phyloP scores from a whole-genome alignment of 192 early-diverging fungal species.

The Geranomyces michiganensis region DNA sequence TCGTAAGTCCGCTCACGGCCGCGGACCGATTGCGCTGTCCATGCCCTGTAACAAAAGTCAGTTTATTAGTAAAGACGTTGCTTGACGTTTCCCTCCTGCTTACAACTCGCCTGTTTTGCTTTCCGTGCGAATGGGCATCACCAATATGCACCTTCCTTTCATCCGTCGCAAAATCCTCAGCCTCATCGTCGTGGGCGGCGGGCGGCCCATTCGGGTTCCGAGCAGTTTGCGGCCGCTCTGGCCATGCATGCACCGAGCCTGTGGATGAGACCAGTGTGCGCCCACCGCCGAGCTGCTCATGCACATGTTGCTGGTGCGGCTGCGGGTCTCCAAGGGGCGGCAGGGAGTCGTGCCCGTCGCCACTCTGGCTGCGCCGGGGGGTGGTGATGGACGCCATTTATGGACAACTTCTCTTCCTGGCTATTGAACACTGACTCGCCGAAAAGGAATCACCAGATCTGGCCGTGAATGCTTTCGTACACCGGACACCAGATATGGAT shows the following conservation, averaged over 20 bases:
- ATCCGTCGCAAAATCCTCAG: too few relatives aligned
- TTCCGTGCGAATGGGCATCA: too few relatives aligned
- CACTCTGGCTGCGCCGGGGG: not conserved
- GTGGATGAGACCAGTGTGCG: not conserved
- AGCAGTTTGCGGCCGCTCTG: not conserved
- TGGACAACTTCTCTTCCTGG: not conserved
- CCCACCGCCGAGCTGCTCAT: not conserved
- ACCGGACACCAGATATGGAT: too few relatives aligned
- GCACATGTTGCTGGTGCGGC: not conserved
- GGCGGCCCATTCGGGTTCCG: not conserved
- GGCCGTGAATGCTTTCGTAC: too few relatives aligned
- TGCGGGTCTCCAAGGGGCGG: not conserved
- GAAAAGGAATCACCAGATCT: too few relatives aligned
- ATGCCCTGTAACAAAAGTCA: not conserved
- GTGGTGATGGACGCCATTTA: constrained; percentile 6
- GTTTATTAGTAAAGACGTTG: too few relatives aligned
- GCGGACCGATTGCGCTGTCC: constrained; percentile 15
- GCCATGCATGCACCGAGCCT: not conserved
- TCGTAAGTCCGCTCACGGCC: constrained; percentile 56
- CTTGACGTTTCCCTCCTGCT: too few relatives aligned
- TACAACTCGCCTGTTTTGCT: too few relatives aligned
- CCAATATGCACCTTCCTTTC: too few relatives aligned
- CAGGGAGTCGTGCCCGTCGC: not conserved
- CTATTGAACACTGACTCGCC: too few relatives aligned
- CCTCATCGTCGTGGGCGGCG: not conserved